Evolutionary conservation across 1,139 yeast genomes (phyloP).

Genomic region (Candida glucosophila): DNA sequence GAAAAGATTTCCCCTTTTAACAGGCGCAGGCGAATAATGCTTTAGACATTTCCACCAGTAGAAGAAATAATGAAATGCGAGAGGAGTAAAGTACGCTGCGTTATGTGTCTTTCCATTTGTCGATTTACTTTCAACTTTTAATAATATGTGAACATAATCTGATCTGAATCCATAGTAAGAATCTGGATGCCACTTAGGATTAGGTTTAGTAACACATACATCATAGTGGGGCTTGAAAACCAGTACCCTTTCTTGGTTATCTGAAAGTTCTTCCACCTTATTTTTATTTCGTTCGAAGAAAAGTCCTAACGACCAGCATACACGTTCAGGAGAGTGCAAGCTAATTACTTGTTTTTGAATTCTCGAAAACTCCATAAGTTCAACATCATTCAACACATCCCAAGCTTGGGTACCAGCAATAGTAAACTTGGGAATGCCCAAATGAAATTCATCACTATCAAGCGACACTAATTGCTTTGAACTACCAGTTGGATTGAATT

Average conservation of each 20-base stretch:
- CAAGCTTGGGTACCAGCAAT: constrained; percentile 23
- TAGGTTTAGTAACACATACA: constrained; percentile 32
- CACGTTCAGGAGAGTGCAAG: constrained; percentile 31
- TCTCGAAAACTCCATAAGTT: constrained; percentile 12
- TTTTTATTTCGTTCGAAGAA: constrained; percentile 31
- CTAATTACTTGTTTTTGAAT: constrained; percentile 31
- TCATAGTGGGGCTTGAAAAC: constrained; percentile 37
- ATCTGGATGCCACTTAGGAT: constrained; percentile 44
- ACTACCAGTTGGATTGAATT: constrained; percentile 53
- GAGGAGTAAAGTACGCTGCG: constrained; percentile 70
- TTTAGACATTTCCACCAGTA: constrained; percentile 80
- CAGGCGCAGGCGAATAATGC: constrained; percentile 64
- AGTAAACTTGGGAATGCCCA: constrained; percentile 57
- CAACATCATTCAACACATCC: constrained; percentile 12
- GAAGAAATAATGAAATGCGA: constrained; percentile 57
- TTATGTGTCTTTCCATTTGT: constrained; percentile 42
- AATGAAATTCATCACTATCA: constrained; percentile 55
- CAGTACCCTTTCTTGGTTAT: constrained; percentile 23
- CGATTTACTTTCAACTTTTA: constrained; percentile 35
- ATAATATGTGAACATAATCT: constrained; percentile 69
- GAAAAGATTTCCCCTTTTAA: constrained; percentile 65
- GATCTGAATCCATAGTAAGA: constrained; percentile 76
- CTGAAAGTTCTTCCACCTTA: constrained; percentile 12
- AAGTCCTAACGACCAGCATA: constrained; percentile 35
- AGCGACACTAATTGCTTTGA: constrained; percentile 57